Conservation (phyloP, 495 filamentous ascomycete genomes). For the Podospora anserina region DNA sequence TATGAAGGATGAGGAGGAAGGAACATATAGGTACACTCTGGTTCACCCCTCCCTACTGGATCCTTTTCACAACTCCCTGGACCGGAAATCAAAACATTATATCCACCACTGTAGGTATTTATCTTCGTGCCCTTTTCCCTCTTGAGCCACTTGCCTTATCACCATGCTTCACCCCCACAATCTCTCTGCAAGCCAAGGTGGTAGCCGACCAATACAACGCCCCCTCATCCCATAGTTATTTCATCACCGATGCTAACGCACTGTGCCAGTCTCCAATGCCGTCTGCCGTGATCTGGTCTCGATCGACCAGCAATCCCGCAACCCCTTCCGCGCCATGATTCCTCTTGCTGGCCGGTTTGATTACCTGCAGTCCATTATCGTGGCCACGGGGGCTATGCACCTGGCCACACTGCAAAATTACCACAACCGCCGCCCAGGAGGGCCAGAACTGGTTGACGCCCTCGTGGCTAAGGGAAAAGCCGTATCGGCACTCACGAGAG, state of each 20-base stretch:
- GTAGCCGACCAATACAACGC: not conserved
- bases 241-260: conserved; percentile 2
- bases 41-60: conserved; percentile 31
- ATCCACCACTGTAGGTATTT: conserved; percentile 48
- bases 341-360: conserved; percentile 43
- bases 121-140: not conserved
- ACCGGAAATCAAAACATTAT: conserved; percentile 41
- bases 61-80: conserved; percentile 37
- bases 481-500: conserved; percentile 42
- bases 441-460: conserved; percentile 44
- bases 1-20: not conserved
- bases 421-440: conserved; percentile 24
- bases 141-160: too few relatives aligned
- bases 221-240: too few relatives aligned
- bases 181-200: not conserved
- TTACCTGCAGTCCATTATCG: conserved; percentile 49
- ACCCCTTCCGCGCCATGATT: conserved; percentile 52
- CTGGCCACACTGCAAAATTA: conserved; percentile 37
- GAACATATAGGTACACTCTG: not conserved
- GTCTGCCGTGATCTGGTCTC: conserved; percentile 54
- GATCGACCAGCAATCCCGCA: conserved; percentile 45
- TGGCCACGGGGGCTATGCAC: conserved; percentile 56
- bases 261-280: conserved; percentile 43
- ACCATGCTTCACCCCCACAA: not conserved
- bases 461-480: conserved; percentile 49